Evolutionary conservation across 2,329 filamentous ascomycete species (phyloP), one percentile per base, ranked within the genome.

Genomic region (Apiospora arundinis): DNA sequence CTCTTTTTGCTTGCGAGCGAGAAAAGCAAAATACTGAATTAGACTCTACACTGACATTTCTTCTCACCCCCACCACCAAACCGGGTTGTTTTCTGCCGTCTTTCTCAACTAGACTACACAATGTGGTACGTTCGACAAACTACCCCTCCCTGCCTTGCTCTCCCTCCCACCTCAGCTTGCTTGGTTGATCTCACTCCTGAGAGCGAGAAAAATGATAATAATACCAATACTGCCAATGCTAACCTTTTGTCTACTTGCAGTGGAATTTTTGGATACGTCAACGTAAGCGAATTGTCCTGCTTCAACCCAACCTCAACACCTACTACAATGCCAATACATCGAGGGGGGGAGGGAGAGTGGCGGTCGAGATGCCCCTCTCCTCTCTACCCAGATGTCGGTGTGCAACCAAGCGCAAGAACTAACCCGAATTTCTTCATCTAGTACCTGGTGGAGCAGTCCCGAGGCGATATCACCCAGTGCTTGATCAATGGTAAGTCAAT

Each of bases 231-330:
- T 32, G 23, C 2, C n/a, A 3, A 67, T 67, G 44, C 65, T 67
- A 67, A 67, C 42, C 40, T n/a, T n/a, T 25, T 18, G 2, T 25
- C 40, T 67, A 12, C 42, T 67, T 25, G 73, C 72, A 95, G 93
- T 92, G 94, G 94, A 84, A 97, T 96, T 85, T 97, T 98, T 87
- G 95, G 95, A 80, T 98, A 98, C 89, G 94, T 98, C 88, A 98
- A 98, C 88, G 98, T 68, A 68, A 68, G 66, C 66, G 44, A 48
- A 46, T 18, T 23, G 6, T 23, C 66, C 66, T 32, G 44, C 44
- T 48, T 12, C 23, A 14, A 45, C n/a, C 66, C 42, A 7, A n/a
- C 66, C 25, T 68, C 25, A 21, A 18, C 66, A 21, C 25, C 44
- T 68, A 40, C 44, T 68, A 40, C 32, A 37, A 11, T 40, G 16